phyloP scores from a whole-genome alignment of 1,139 yeast genomes.

The Lodderomyces orthopsilosis region DNA sequence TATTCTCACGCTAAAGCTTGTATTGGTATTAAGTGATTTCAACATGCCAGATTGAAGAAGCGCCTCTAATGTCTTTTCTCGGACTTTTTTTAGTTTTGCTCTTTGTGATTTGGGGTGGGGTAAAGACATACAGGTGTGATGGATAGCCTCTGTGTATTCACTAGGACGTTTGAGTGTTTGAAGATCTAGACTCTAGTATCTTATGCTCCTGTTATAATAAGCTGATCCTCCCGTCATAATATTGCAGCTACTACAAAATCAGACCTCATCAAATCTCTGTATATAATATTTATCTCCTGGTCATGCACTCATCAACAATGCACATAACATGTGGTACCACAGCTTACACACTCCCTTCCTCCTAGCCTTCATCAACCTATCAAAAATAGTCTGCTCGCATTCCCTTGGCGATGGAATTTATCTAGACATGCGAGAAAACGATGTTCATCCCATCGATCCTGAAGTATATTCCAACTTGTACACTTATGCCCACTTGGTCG shows the following conservation, averaged over 20 bases:
- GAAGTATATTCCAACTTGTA: constrained; percentile 28
- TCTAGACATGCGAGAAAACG: background rate
- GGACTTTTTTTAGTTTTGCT: too few relatives aligned
- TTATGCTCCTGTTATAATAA: too few relatives aligned
- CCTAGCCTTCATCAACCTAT: background rate
- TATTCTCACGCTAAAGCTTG: background rate
- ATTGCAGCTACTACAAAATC: too few relatives aligned
- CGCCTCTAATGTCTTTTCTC: too few relatives aligned
- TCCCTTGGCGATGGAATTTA: background rate
- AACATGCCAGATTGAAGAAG: background rate
- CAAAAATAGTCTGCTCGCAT: background rate
- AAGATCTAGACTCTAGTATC: too few relatives aligned
- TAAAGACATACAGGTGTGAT: too few relatives aligned
- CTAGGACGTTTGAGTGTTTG: too few relatives aligned
- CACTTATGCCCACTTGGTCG: constrained; percentile 48
- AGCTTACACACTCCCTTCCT: background rate
- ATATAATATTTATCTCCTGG: background rate
- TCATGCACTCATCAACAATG: background rate
- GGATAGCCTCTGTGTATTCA: too few relatives aligned
- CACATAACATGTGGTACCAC: background rate
- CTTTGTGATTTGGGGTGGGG: too few relatives aligned
- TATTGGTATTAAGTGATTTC: background rate
- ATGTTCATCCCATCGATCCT: constrained; percentile 14
- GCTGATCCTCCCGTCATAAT: too few relatives aligned
- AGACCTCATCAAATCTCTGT: background rate